phyloP scores from a whole-genome alignment of 805 yeast species.

The Saccharomycopsis sp. region DNA sequence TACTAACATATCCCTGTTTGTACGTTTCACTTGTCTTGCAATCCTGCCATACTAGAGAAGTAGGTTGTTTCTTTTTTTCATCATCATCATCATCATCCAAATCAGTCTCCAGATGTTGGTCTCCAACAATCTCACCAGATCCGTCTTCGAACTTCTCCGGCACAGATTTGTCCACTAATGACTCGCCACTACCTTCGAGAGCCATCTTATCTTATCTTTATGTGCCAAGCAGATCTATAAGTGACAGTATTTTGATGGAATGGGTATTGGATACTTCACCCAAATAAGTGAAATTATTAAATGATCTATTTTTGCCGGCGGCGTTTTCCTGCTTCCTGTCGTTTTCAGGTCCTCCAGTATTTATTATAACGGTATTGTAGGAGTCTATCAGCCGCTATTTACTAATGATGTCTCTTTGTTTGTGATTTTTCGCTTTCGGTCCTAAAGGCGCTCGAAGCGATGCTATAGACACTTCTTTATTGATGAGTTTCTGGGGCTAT shows the following conservation, averaged over 20 bases:
- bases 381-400: neutral
- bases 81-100: conserved; percentile 1
- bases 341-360: neutral
- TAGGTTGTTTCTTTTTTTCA: neutral
- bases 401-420: neutral
- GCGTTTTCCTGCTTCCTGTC: no score
- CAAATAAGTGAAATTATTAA: no score
- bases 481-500: no score
- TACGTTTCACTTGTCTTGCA: no score
- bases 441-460: no score
- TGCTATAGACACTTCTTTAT: neutral
- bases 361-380: neutral
- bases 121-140: neutral
- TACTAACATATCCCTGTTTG: no score
- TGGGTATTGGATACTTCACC: no score
- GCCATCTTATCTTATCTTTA: neutral
- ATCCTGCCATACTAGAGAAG: no score
- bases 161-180: neutral
- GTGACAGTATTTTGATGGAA: no score
- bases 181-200: conserved; percentile 9
- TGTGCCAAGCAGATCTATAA: no score
- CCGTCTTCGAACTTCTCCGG: neutral
- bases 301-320: no score
- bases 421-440: no score
- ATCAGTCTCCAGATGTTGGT: neutral